Evolutionary conservation across 306 rosid species (phyloP), one percentile per base, ranked within the genome.

Genomic region (Lotus japonicus): DNA sequence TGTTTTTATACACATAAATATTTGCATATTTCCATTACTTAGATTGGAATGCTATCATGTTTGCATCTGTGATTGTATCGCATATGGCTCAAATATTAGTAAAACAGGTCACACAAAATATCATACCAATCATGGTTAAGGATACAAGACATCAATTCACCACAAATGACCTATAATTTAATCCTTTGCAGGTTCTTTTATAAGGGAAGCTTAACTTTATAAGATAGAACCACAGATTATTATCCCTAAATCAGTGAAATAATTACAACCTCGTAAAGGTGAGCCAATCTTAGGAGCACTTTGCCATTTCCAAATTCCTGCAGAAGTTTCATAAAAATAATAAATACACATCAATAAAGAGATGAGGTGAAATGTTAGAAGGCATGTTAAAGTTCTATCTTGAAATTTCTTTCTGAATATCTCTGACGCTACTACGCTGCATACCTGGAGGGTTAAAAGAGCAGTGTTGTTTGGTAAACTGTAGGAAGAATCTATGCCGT

Each of bases 301-400:
- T 82, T 77, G 73, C 97, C 95, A 74, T 82, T 81, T 72, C 77
- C 84, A 75, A 84, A 78, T 70, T 92, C 97, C 96, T 92, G 90
- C 74, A 70, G 46, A 86, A 80, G 68, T 42, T 61, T 68, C 73
- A 67, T 45, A 64, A 26, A 58, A 76, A 7, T 55, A 42, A 53
- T 4, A 51, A 48, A 73, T 42, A 71, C 11, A n/a, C 48, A 48
- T 51, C 43, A 41, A 45, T 15, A 44, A 33, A 62, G 72, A 51
- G 9, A 62, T 11, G 36, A n/a, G 23, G 45, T 31, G 64, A 63
- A 56, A 68, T 55, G 45, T 73, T 19, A 58, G 36, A 65, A 38
- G 28, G 49, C 43, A 19, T 70, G 58, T 43, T 38, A 59, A 72
- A 82, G 44, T 39, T 38, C 31, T 12, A 14, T 71, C 11, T 50